phyloP scores from a whole-genome alignment of 306 rosid genomes.

The Trifolium dubium region DNA sequence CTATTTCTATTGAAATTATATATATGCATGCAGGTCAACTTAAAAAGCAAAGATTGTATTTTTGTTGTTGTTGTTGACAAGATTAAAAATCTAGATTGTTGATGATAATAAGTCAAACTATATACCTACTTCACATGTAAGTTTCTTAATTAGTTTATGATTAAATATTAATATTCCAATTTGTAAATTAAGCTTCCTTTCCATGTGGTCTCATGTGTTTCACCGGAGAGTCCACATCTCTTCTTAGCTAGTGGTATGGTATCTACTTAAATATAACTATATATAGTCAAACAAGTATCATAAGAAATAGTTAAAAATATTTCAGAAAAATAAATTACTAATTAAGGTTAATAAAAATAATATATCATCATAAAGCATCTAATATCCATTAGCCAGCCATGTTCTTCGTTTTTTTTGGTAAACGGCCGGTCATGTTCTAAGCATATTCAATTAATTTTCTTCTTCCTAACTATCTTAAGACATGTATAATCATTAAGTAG shows the following conservation, averaged over 20 bases:
- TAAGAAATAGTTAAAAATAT: conserved; percentile 30
- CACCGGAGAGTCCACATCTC: conserved; percentile 46
- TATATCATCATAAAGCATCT: conserved; percentile 40
- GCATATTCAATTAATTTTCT: conserved; percentile 25
- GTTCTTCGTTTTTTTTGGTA: conserved; percentile 58
- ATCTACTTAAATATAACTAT: conserved; percentile 38
- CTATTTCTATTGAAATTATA: conserved; percentile 1
- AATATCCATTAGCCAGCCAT: conserved; percentile 58
- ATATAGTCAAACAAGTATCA: conserved; percentile 46
- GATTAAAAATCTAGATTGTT: conserved; percentile 38
- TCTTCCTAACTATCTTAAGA: conserved; percentile 33
- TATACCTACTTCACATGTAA: conserved; percentile 56
- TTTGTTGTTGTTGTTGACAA: conserved; percentile 4
- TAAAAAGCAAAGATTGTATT: not conserved
- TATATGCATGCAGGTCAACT: conserved; percentile 25
- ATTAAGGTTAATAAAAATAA: conserved; percentile 29
- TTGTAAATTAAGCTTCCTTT: conserved; percentile 40
- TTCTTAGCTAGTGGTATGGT: conserved; percentile 16
- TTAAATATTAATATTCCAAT: conserved; percentile 50
- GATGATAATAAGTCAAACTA: conserved; percentile 40
- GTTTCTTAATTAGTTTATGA: conserved; percentile 36
- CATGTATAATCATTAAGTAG: conserved; percentile 13
- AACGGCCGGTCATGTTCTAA: conserved; percentile 66
- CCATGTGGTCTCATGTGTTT: conserved; percentile 91
- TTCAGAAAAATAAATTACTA: not conserved